phyloP scores from a whole-genome alignment of 1,284 basidiomycete genomes.

The Ceratobasidium sp. region DNA sequence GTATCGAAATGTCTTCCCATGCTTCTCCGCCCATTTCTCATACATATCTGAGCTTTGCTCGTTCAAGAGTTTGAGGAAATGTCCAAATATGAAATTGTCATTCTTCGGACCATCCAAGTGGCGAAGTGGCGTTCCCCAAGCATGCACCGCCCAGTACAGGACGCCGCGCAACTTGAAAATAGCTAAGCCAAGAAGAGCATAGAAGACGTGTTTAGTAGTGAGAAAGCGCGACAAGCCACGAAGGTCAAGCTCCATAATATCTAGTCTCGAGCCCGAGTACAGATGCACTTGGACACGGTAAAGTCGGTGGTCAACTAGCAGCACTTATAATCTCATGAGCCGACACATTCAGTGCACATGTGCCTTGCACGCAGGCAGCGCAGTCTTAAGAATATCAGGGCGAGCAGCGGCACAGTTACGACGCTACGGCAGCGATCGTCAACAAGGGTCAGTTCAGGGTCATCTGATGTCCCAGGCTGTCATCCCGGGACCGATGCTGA shows the following conservation, averaged over 20 bases:
- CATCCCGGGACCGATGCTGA: no score
- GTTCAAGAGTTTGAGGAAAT: slow-evolving; percentile 26
- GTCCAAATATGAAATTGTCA: slow-evolving; percentile 40
- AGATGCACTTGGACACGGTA: no score
- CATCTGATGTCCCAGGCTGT: no score
- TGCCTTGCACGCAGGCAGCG: no score
- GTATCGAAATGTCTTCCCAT: slow-evolving; percentile 41
- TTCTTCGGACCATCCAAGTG: slow-evolving; percentile 19
- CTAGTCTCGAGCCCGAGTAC: no score
- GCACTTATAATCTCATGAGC: no score
- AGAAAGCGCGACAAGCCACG: not conserved
- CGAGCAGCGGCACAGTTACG: no score
- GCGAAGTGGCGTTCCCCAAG: slow-evolving; percentile 15
- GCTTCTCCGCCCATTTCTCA: slow-evolving; percentile 37
- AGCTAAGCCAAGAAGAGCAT: slow-evolving; percentile 1
- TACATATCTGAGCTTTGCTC: slow-evolving; percentile 3
- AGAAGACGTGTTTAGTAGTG: not conserved
- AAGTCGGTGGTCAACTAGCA: no score
- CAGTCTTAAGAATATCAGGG: no score
- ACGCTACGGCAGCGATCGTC: no score
- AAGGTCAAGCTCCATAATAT: slow-evolving; percentile 5
- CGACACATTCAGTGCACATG: no score
- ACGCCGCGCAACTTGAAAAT: slow-evolving; percentile 13
- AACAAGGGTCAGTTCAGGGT: no score
- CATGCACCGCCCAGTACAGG: slow-evolving; percentile 4